Evolutionary conservation across 177 flowering plant species (phyloP).

Genomic region (Vitis hybrid): DNA sequence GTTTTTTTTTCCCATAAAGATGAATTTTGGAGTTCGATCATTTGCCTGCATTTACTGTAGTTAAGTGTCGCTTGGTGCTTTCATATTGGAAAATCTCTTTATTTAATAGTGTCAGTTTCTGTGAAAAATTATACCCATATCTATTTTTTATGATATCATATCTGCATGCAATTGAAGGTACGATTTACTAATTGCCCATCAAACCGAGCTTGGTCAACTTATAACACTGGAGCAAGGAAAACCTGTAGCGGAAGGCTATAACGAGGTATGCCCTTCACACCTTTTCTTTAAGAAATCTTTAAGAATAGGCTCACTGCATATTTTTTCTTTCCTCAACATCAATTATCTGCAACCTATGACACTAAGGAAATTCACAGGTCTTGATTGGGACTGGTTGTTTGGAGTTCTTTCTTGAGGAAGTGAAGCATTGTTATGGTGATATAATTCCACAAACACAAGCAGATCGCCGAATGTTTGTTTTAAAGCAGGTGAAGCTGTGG

Average conservation of each 20-base stretch:
- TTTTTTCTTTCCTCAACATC: background rate
- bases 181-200: slow-evolving; percentile 77
- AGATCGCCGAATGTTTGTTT: slow-evolving; percentile 86
- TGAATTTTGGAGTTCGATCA: too few relatives aligned
- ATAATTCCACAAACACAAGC: slow-evolving; percentile 81
- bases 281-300: slow-evolving; percentile 1
- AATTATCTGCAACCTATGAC: background rate
- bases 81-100: too few relatives aligned
- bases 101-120: too few relatives aligned
- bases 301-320: background rate
- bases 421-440: slow-evolving; percentile 94
- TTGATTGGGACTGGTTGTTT: slow-evolving; percentile 82
- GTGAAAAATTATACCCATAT: too few relatives aligned
- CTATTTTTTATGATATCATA: too few relatives aligned
- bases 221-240: slow-evolving; percentile 98
- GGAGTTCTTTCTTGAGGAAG: slow-evolving; percentile 95
- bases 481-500: slow-evolving; percentile 71
- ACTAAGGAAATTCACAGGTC: slow-evolving; percentile 41
- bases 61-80: too few relatives aligned
- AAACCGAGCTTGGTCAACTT: slow-evolving; percentile 89
- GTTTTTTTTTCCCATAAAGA: too few relatives aligned
- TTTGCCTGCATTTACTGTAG: too few relatives aligned
- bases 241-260: slow-evolving; percentile 90
- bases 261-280: slow-evolving; percentile 66
- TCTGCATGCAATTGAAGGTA: slow-evolving; percentile 48